These are phyloP conservation scores for Nepenthes mirabilis DNA, from an alignment of 148 eudicot species.

Conservation along the genomic window DNA sequence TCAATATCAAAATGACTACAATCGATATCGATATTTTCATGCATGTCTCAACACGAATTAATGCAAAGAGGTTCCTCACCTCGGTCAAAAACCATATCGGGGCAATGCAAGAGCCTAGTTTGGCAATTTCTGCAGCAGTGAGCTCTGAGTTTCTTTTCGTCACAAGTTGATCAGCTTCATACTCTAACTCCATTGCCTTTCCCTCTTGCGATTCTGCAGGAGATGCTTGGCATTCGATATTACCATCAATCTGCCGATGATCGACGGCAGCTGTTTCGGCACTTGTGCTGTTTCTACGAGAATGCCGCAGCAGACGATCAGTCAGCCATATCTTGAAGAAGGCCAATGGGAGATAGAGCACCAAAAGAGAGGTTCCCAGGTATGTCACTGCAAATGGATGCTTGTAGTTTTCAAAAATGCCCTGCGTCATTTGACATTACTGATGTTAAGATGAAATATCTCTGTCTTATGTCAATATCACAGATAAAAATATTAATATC, in stretches of 20 bases:
- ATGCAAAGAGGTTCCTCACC: conserved; percentile 5
- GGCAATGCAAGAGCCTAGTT: conserved; percentile 15
- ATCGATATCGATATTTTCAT: background rate
- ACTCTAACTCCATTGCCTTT: background rate
- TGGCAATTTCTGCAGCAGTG: conserved; percentile 8
- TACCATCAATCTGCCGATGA: background rate
- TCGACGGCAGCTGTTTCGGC: background rate
- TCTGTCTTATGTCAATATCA: too few species aligned
- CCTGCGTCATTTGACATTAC: conserved; percentile 6
- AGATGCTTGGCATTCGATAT: background rate
- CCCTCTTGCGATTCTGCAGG: background rate
- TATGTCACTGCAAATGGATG: conserved; percentile 25
- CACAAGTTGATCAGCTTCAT: background rate
- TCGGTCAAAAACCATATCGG: conserved; percentile 25
- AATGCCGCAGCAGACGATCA: conserved; percentile 2
- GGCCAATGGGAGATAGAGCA: conserved; percentile 20
- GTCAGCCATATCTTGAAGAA: conserved; percentile 11
- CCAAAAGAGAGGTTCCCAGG: conserved; percentile 21
- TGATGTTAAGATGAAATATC: too few species aligned
- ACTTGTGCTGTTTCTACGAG: background rate
- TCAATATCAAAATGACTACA: background rate
- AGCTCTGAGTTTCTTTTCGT: conserved; percentile 3
- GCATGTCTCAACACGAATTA: background rate
- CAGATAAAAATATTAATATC: too few species aligned
- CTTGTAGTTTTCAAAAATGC: conserved; percentile 17